Conservation (phyloP, 2,329 filamentous ascomycete species). For the Sphaerostilbella broomeana region DNA sequence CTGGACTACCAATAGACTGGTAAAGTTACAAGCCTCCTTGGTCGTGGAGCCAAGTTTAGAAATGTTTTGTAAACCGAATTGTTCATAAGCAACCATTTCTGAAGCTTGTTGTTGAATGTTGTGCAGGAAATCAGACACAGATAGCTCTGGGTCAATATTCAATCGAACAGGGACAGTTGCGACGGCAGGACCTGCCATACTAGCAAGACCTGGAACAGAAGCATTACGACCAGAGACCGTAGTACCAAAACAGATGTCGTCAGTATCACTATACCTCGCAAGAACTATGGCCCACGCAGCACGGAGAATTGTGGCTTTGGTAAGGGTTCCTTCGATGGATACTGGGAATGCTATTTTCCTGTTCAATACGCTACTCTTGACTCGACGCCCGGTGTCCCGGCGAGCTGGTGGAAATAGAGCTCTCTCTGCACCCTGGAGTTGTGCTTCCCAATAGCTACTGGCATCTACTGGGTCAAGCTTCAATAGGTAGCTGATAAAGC, state of each 20-base stretch:
- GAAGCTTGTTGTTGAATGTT: conserved; percentile 5
- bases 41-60: conserved; percentile 14
- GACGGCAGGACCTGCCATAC: conserved; percentile 25
- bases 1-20: conserved; percentile 23
- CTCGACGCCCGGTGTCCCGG: neutral
- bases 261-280: conserved; percentile 14
- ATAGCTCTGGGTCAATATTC: conserved; percentile 7
- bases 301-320: conserved; percentile 17
- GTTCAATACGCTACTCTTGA: too few relatives aligned
- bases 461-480: neutral
- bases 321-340: too few relatives aligned
- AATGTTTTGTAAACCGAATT: conserved; percentile 19
- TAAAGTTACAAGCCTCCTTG: conserved; percentile 20
- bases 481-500: neutral
- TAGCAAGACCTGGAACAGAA: conserved; percentile 20
- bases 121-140: conserved; percentile 16
- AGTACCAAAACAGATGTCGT: conserved; percentile 22
- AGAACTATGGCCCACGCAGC: conserved; percentile 23
- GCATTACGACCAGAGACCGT: conserved; percentile 25
- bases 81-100: conserved; percentile 14
- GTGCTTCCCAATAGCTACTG: conserved; percentile 5
- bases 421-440: too few relatives aligned
- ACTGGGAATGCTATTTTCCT: too few relatives aligned
- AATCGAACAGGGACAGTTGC: conserved; percentile 25
- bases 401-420: too few relatives aligned